Evolutionary conservation across 2,329 filamentous ascomycete species (phyloP).

Genomic region (Akanthomyces uredinophilus): DNA sequence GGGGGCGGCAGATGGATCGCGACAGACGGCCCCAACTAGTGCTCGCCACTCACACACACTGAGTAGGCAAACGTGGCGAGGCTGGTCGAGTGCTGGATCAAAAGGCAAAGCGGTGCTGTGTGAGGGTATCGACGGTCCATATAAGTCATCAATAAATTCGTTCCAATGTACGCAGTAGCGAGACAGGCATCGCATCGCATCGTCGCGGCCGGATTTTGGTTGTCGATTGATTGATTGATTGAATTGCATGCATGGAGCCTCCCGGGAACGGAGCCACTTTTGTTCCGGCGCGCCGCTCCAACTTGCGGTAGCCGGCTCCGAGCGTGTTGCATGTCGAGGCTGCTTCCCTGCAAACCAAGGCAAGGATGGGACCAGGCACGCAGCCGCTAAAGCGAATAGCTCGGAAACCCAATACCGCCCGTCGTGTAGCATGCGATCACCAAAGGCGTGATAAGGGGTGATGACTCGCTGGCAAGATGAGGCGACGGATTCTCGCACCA

Average conservation of each 20-base stretch:
- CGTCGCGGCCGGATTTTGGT: neutral
- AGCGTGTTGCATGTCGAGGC: neutral
- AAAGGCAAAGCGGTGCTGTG: neutral
- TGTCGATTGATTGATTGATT: neutral
- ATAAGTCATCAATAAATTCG: neutral
- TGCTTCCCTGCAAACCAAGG: neutral
- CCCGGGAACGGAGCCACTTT: slow-evolving; percentile 10
- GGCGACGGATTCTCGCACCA: neutral
- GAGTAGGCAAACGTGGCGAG: neutral
- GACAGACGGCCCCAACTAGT: slow-evolving; percentile 1
- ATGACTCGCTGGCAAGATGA: neutral
- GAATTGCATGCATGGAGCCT: neutral
- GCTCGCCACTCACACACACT: neutral
- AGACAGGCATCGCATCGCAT: neutral
- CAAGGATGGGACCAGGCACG: neutral
- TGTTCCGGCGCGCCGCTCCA: slow-evolving; percentile 7
- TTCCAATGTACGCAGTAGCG: neutral
- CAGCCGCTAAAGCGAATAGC: neutral
- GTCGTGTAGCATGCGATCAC: neutral
- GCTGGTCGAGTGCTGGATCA: neutral
- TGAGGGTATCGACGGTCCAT: neutral
- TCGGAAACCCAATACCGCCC: slow-evolving; percentile 2
- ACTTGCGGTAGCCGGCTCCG: neutral
- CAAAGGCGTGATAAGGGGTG: neutral
- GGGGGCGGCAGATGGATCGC: slow-evolving; percentile 1